Evolutionary conservation across 257 asterid genomes (phyloP), one percentile per base, ranked within the genome.

Genomic region (Orobanche coerulescens): DNA sequence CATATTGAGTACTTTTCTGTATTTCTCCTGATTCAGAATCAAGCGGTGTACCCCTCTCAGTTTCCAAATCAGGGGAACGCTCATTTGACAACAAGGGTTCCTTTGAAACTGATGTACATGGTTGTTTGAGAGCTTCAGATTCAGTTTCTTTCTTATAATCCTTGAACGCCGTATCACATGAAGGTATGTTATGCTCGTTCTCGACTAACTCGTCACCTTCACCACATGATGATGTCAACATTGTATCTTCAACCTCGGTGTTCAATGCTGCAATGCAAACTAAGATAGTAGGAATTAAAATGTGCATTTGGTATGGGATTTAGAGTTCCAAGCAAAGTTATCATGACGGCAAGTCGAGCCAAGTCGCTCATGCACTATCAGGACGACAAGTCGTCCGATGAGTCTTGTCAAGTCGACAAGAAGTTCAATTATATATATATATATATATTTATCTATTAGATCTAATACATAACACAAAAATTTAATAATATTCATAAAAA

Each of bases 181-280:
- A 51, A 33, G 72, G 72, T 33, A 66, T 39, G 34, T 28, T 62
- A 26, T 20, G 55, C 68, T 72, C 75, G 49, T 28, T 67, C 33
- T 30, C 26, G 64, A 51, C 66, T 43, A 61, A 24, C 48, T 56
- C 75, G 63, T 63, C 73, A 20, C 68, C 68, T 59, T 65, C 70
- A 51, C 11, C 47, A 76, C 58, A 40, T 22, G 74, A 69, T 61
- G 78, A 68, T 53, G 61, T 33, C 59, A 64, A 16, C 54, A 55
- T 73, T 54, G 70, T 37, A 48, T 36, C 82, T 66, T 75, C 81
- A 66, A 61, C 78, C 66, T 46, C 80, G 50, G 70, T 44, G 66
- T 75, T 69, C 73, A 78, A 68, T 52, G 58, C 96, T 87, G 84
- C 69, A 75, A 70, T 58, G 65, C 30, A 73, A 64, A 54, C 30